Base-by-base conservation (phyloP, 495 filamentous ascomycete species). In the Elasticomyces elasticus region DNA sequence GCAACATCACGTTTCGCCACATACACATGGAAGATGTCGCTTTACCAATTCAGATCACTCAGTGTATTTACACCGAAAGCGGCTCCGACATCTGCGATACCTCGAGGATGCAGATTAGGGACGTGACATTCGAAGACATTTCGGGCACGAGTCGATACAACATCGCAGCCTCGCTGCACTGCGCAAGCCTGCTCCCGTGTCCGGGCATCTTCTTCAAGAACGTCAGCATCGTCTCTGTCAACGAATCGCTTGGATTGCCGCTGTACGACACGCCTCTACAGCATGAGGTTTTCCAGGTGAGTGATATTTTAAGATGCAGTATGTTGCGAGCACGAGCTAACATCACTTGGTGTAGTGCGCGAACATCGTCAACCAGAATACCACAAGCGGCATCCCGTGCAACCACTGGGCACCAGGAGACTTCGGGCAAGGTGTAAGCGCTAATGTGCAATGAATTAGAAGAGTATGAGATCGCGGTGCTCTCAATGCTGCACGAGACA, bases 31-130 rank as follows among this genome's bases (percentile, higher is more conserved):
- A 65, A 44, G 73, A 79, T 65, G 72, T 79, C 74, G 61, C 72
- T 74, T 69, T 75, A 69, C 79, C 77, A 15, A 77, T 81, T 58
- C 78, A 80, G 59, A 72, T 82, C 23, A 77, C 75, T 12, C 67
- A 71, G 15, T 82, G 79, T 60, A 80, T 79, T 62, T 82, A 81
- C 65, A 73, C 67, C 22, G 54, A 56, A 44, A 40, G 51, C 61
- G 22, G n/a, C n/a, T n/a, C 69, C 63, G 48, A 60, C 62, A 44
- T 24, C 13, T 79, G 78, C 69, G 76, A 80, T 54, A 65, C 62
- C n/a, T 75, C 69, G 26, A 73, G 71, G 49, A 65, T 80, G 41
- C 64, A 71, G 38, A 44, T 52, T 28, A 26, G 76, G 17, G 20
- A 53, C 59, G 66, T 82, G 42, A 71, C 64, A 27, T 82, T 74